phyloP scores from a whole-genome alignment of 2,329 filamentous ascomycete species.

The Penicillium digitatum region DNA sequence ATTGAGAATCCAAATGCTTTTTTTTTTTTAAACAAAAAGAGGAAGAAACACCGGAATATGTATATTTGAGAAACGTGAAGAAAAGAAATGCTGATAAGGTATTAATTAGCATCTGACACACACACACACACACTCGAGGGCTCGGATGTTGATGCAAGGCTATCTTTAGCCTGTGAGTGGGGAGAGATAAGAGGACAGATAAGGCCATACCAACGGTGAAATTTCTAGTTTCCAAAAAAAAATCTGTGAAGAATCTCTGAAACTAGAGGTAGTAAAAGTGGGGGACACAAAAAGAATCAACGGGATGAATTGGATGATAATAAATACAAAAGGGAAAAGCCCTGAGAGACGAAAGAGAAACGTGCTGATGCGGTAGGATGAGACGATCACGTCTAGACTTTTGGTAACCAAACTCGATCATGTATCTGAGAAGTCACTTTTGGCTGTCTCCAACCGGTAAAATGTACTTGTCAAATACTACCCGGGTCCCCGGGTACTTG shows the following conservation, averaged over 20 bases:
- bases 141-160: conserved; percentile 2
- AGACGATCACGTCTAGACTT: conserved; percentile 12
- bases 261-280: too few relatives aligned
- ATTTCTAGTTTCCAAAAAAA: too few relatives aligned
- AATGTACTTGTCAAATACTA: neutral
- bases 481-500: neutral
- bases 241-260: too few relatives aligned
- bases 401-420: neutral
- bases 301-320: neutral
- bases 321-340: neutral
- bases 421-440: conserved; percentile 2
- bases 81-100: conserved; percentile 16
- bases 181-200: conserved; percentile 28
- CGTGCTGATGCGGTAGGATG: conserved; percentile 10
- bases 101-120: neutral
- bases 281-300: neutral
- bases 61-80: neutral
- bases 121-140: neutral
- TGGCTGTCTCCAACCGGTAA: too few relatives aligned
- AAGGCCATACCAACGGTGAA: conserved; percentile 19
- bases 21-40: neutral
- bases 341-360: conserved; percentile 1
- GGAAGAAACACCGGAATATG: neutral
- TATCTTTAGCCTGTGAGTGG: conserved; percentile 25
- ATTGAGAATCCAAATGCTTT: neutral